A percentile compares a stretch with the other conserved stretches of the same genome.
These are phyloP conservation scores for Quercus glauca DNA, from an alignment of 306 rosid genomes.

Conservation along the genomic window DNA sequence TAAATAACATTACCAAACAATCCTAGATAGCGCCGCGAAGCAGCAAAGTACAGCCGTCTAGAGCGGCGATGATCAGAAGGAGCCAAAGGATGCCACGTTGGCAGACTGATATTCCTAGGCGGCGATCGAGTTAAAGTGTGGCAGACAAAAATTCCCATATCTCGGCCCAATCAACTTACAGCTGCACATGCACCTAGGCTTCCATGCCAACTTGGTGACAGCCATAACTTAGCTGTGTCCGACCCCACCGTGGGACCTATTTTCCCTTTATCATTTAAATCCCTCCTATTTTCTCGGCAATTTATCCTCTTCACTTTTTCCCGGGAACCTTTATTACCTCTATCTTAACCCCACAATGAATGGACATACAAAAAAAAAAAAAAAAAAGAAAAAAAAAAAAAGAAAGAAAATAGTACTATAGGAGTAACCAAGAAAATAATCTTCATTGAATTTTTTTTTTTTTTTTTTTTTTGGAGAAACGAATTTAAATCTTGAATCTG, in stretches of 20 bases:
- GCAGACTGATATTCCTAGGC: not conserved
- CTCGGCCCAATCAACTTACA: slow-evolving; percentile 21
- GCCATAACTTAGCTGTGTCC: slow-evolving; percentile 43
- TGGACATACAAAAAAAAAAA: too few species aligned
- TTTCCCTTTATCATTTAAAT: not conserved
- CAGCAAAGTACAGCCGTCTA: slow-evolving; percentile 1
- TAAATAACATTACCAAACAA: accelerated
- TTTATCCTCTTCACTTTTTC: not conserved
- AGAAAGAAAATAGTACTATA: too few species aligned
- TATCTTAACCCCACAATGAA: too few species aligned
- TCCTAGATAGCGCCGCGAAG: accelerated
- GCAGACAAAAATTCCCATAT: not conserved
- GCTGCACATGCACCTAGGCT: not conserved
- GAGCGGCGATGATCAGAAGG: not conserved
- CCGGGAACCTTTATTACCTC: not conserved
- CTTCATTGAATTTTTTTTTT: too few species aligned
- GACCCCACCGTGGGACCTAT: slow-evolving; percentile 30
- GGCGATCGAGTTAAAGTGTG: not conserved
- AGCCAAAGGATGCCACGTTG: slow-evolving; percentile 26
- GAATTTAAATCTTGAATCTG: too few species aligned
- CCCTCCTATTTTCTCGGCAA: not conserved
- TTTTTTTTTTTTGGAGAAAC: too few species aligned
- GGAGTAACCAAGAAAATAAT: too few species aligned
- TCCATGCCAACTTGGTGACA: slow-evolving; percentile 49
- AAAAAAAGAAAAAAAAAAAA: accelerated